phyloP scores from a whole-genome alignment of 805 yeast genomes.

The Pichia rugopelliculosa region DNA sequence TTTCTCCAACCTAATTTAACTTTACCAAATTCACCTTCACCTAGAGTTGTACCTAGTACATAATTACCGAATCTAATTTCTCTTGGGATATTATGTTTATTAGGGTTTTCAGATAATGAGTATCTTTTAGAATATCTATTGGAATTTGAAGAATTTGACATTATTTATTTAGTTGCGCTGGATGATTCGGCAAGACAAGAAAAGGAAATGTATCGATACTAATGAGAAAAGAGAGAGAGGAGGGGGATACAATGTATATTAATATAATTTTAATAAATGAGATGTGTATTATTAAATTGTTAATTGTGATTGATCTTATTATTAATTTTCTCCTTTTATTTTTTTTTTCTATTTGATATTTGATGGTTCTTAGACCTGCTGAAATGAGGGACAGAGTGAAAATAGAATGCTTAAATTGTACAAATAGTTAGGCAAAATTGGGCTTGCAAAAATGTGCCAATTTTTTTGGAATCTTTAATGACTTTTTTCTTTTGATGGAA shows the following conservation, averaged over 20 bases:
- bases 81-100: conserved; percentile 31
- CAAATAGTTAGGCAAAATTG: neutral
- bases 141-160: neutral
- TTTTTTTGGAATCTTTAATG: neutral
- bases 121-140: neutral
- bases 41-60: conserved; percentile 84
- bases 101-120: conserved; percentile 1
- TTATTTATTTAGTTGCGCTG: neutral
- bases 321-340: neutral
- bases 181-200: neutral
- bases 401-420: neutral
- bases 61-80: conserved; percentile 87
- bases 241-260: neutral
- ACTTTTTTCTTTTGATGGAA: neutral
- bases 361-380: too few species aligned
- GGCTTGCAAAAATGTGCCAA: neutral
- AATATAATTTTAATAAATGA: neutral
- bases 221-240: neutral
- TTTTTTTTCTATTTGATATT: too few species aligned
- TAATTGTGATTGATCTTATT: neutral
- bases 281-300: neutral
- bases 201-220: neutral
- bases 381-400: neutral
- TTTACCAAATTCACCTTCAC: conserved; percentile 98
- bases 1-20: conserved; percentile 95